These are phyloP conservation scores for Bromus sterilis DNA, from an alignment of 176 grass and related monocot species.

Conservation along the genomic window DNA sequence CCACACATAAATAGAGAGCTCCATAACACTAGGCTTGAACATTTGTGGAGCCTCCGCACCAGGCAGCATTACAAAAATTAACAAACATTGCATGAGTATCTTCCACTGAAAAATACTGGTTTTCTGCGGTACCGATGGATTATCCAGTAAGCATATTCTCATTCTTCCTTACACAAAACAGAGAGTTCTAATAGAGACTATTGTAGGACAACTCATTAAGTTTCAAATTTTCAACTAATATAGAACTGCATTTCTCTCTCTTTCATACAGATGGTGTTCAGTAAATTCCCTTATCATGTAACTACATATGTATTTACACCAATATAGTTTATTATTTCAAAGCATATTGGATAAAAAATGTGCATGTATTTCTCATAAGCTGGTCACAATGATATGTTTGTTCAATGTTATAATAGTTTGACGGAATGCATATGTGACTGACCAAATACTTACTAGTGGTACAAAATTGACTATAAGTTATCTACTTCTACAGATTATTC, in stretches of 20 bases:
- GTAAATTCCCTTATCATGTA: not conserved
- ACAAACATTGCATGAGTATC: not conserved
- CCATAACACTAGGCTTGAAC: not conserved
- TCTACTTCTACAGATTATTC: slow-evolving; percentile 55
- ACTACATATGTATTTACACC: not conserved
- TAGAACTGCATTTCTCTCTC: not conserved
- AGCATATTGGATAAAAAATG: not conserved
- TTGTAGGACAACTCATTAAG: not conserved
- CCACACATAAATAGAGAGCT: not conserved
- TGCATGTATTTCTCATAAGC: not conserved
- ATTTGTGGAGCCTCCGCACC: not conserved
- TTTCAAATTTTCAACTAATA: not conserved
- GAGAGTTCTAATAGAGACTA: not conserved
- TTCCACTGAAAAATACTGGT: not conserved
- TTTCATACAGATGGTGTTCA: not conserved
- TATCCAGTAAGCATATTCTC: not conserved
- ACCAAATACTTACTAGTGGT: not conserved
- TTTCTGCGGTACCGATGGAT: not conserved
- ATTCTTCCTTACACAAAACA: not conserved
- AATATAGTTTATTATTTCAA: not conserved
- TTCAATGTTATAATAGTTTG: not conserved
- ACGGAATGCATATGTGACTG: not conserved
- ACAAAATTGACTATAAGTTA: not conserved
- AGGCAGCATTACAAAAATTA: slow-evolving; percentile 3
- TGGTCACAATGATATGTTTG: not conserved